Base-by-base conservation (phyloP, 2,329 filamentous ascomycete genomes). In the Madurella mycetomatis region DNA sequence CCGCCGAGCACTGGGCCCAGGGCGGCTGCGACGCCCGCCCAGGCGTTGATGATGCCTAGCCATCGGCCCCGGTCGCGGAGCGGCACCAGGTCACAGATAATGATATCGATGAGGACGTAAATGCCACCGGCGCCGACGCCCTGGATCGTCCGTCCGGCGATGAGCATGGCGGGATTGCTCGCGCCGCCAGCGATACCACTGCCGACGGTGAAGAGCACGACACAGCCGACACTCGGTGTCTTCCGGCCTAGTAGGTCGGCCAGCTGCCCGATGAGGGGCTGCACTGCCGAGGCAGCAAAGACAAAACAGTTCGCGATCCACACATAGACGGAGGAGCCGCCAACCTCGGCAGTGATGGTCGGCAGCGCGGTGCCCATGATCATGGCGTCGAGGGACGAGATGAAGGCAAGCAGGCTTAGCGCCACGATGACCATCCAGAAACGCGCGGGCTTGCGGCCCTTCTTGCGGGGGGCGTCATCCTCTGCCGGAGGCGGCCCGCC, bases 171-270 rank as follows among this genome's bases (percentile, higher is more conserved):
- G 1, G 67, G 69, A 8, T 59, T 73, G 0, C 62, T 69, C 0
- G 81, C 76, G 0, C 72, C 73, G 0, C 79, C 81, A 41, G 70
- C 73, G 2, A 85, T 69, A 0, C 73, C 77, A 52, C 79, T 81
- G 0, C 81, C 81, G 0, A 83, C 59, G 0, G 69, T 70, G 55
- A 83, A 83, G 1, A 80, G 56, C 11, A 65, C 67, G 1, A 81
- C 70, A 2, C 74, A 65, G 8, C 63, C 47, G 0, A 80, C 65
- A 15, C 69, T 67, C 19, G 72, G 64, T 47, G 67, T 72, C 18
- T 75, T 70, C 1, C 80, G 71, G 2, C 81, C 80, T 56, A 77
- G 82, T n/a, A 82, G 70, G 49, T 81, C 72, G 13, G 74, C 70
- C 2, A 62, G 39, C 53, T 62, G 54, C 34, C 56, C 57, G 16